Conservation (phyloP, 495 filamentous ascomycete genomes). For the Penicillium coprophilum region DNA sequence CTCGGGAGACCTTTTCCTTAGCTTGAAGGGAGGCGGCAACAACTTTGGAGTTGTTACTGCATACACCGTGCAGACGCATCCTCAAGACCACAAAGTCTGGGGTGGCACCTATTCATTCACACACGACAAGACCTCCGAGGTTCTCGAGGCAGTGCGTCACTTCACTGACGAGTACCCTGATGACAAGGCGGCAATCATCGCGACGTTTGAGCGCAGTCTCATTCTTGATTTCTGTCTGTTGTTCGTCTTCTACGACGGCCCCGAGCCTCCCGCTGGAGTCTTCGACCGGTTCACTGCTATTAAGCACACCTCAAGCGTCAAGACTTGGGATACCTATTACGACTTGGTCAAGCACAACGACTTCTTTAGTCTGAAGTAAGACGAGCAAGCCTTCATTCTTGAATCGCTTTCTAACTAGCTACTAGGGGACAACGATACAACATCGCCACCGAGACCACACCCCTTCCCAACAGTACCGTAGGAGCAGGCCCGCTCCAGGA, state of each 20-base stretch:
- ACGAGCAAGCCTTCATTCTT: neutral
- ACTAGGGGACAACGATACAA: conserved; percentile 49
- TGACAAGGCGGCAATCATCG: conserved; percentile 53
- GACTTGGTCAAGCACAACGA: conserved; percentile 47
- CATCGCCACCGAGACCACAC: conserved; percentile 58
- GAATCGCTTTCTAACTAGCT: conserved; percentile 7
- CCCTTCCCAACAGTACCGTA: conserved; percentile 45
- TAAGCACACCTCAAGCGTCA: conserved; percentile 45
- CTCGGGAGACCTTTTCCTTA: conserved; percentile 52
- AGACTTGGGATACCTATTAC: conserved; percentile 54
- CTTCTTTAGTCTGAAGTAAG: conserved; percentile 39
- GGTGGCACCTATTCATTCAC: conserved; percentile 55
- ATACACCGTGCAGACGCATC: conserved; percentile 51
- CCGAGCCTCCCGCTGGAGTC: conserved; percentile 51
- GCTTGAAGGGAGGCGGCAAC: conserved; percentile 56
- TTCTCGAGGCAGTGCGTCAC: conserved; percentile 51
- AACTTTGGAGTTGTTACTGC: conserved; percentile 65
- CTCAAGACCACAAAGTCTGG: conserved; percentile 42
- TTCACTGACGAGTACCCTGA: conserved; percentile 53
- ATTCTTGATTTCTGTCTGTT: conserved; percentile 57
- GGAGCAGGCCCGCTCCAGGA: conserved; percentile 44
- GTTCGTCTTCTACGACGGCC: conserved; percentile 64
- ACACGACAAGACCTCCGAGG: conserved; percentile 38
- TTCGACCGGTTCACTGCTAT: conserved; percentile 58
- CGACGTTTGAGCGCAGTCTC: conserved; percentile 52